Base-by-base conservation (phyloP, 768 basidiomycete genomes). In the Trametes elegans region DNA sequence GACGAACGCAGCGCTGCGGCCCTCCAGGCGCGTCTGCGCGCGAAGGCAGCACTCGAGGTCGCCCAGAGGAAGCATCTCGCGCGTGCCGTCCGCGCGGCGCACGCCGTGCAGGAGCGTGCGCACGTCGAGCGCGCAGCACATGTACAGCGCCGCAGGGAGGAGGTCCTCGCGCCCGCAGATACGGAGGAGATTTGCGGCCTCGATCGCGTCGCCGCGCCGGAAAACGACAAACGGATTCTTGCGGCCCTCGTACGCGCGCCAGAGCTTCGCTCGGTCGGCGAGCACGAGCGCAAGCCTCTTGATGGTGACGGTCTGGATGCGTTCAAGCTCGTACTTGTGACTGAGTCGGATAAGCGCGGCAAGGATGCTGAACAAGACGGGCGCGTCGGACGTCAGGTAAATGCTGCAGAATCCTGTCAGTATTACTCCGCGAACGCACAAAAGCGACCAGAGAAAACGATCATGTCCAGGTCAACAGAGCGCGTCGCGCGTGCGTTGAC, bases 291-390 rank as follows among this genome's bases (percentile, higher is more conserved):
- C n/a, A 2, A 60, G 46, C 1, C 59, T 50, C 23, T 32, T 26
- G 13, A 48, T 16, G n/a, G 27, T 40, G 7, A 39, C 26, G 4
- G 9, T n/a, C 3, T 16, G 21, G 45, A 55, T 34, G 31, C 23
- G 46, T n/a, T 3, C 16, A 13, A 55, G 28, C 2, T 46, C 48
- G 43, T 59, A 59, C 23, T 59, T 59, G 35, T 59, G 47, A 7
- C 42, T 29, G n/a, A 59, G 28, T 10, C 58, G 58, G 16, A 39
- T 26, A 24, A 59, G 49, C 11, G 58, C 46, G 0, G 48, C 58
- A 28, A 24, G 24, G 2, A 31, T 28, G 36, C 35, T 29, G 28
- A 40, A 39, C 14, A 3, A 7, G 1, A 38, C 10, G 3, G 9
- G 8, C 21, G 3, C 23, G 5, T 36, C 24, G 46, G 21, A 11